Conservation (phyloP, 2,329 filamentous ascomycete species). For the Ceratocystis huliohia region DNA sequence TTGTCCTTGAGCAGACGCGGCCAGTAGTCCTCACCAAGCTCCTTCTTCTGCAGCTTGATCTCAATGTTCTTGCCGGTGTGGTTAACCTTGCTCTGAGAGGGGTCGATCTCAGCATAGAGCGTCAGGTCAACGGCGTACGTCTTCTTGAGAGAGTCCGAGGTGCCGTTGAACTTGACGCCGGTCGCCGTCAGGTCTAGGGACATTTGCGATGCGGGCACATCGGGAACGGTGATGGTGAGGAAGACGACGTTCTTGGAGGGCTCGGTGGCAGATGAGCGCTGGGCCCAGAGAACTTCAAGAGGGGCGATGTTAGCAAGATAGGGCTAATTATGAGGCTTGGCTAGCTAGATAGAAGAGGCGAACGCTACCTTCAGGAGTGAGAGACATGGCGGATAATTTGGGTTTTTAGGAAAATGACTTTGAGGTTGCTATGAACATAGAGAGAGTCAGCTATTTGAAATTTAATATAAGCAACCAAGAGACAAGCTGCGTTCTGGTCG, state of each 20-base stretch:
- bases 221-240: constrained; percentile 78
- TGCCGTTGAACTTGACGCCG: constrained; percentile 67
- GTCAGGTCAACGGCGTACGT: constrained; percentile 78
- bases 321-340: not conserved
- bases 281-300: constrained; percentile 79
- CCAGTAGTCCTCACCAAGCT: constrained; percentile 89
- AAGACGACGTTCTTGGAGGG: constrained; percentile 87
- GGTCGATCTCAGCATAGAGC: constrained; percentile 84
- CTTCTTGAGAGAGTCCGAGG: constrained; percentile 71
- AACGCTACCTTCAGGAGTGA: constrained; percentile 32
- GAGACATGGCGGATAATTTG: constrained; percentile 16
- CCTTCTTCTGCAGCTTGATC: constrained; percentile 93
- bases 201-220: constrained; percentile 62
- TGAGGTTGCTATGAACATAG: constrained; percentile 21
- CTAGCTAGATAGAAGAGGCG: not conserved
- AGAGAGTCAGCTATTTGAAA: not conserved
- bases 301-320: not conserved
- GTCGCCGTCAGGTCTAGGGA: constrained; percentile 74
- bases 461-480: not conserved
- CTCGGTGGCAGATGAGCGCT: constrained; percentile 75
- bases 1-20: constrained; percentile 81
- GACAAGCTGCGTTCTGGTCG: not conserved
- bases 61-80: constrained; percentile 82
- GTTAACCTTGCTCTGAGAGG: constrained; percentile 68
- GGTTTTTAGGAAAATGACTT: constrained; percentile 21